Conservation (phyloP, 495 filamentous ascomycete species). For the Glonium stellatum region DNA sequence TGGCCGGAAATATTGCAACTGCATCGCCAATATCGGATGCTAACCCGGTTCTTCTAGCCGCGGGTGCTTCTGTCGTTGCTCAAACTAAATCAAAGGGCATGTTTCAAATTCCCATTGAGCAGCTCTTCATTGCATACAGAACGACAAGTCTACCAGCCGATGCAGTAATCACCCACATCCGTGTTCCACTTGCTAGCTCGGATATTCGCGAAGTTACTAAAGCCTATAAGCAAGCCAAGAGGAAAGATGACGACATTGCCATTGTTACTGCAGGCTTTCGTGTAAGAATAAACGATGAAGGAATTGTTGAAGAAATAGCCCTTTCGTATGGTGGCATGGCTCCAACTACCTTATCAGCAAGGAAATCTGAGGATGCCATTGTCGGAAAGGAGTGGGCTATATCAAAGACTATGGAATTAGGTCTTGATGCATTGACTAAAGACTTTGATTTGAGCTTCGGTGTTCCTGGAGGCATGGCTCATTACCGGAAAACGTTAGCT, state of each 20-base stretch:
- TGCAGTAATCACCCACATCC: slow-evolving; percentile 31
- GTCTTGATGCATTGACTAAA: slow-evolving; percentile 7
- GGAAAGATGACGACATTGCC: slow-evolving; percentile 30
- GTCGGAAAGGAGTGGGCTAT: slow-evolving; percentile 19
- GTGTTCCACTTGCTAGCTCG: slow-evolving; percentile 15
- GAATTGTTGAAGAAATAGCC: slow-evolving; percentile 16
- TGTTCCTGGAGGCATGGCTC: slow-evolving; percentile 28
- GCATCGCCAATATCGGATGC: slow-evolving; percentile 41
- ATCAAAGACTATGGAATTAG: slow-evolving; percentile 15
- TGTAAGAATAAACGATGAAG: slow-evolving; percentile 11
- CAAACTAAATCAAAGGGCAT: slow-evolving; percentile 27
- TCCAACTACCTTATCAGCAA: slow-evolving; percentile 15
- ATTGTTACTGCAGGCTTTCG: slow-evolving; percentile 24
- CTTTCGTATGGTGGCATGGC: slow-evolving; percentile 28
- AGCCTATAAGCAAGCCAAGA: slow-evolving; percentile 28
- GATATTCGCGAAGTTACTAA: slow-evolving; percentile 14
- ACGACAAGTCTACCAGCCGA: slow-evolving; percentile 36
- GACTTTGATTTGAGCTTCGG: slow-evolving; percentile 22
- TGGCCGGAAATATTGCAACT: slow-evolving; percentile 39
- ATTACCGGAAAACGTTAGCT: slow-evolving; percentile 22
- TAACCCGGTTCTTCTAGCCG: slow-evolving; percentile 38
- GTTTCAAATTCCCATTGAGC: slow-evolving; percentile 30
- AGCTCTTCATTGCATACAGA: slow-evolving; percentile 37
- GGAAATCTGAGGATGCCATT: slow-evolving; percentile 9
- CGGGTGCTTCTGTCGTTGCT: slow-evolving; percentile 31